Conservation (phyloP, 768 basidiomycete genomes). For the Zangia roseola region DNA sequence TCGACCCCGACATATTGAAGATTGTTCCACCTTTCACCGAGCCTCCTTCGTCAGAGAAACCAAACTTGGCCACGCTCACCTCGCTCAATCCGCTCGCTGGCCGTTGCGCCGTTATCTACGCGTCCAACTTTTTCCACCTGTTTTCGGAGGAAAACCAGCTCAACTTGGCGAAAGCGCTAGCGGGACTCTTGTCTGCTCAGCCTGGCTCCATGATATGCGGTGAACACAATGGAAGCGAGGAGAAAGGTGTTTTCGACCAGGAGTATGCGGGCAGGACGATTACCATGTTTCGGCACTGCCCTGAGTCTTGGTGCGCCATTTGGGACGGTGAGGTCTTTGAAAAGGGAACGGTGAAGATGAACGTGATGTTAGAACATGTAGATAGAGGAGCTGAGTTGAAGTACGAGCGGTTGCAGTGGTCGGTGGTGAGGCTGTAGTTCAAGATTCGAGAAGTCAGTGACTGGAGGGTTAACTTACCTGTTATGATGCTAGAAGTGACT, state of each 20-base stretch:
- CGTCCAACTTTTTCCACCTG: conserved; percentile 46
- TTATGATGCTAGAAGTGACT: too few relatives aligned
- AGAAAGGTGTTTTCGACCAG: neutral
- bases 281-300: conserved; percentile 31
- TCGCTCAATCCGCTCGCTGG: conserved; percentile 50
- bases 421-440: conserved; percentile 16
- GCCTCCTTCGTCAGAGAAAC: conserved; percentile 22
- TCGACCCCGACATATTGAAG: conserved; percentile 44
- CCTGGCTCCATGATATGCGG: conserved; percentile 35
- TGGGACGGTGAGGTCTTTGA: conserved; percentile 40
- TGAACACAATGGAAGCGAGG: conserved; percentile 16
- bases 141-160: conserved; percentile 31
- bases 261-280: neutral
- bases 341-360: conserved; percentile 10
- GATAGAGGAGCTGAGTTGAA: neutral
- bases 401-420: conserved; percentile 27
- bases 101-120: conserved; percentile 49
- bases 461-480: too few relatives aligned
- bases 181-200: conserved; percentile 26
- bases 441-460: too few relatives aligned
- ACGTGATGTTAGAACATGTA: neutral
- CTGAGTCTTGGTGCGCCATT: conserved; percentile 36
- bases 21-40: conserved; percentile 31
- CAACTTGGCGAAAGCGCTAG: conserved; percentile 28
- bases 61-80: conserved; percentile 33